Percentiles rank a stretch among this genome's conserved stretches.
These are phyloP conservation scores for Isochrysis galbana DNA, from an alignment of 78 protist genomes.

Conservation along the genomic window DNA sequence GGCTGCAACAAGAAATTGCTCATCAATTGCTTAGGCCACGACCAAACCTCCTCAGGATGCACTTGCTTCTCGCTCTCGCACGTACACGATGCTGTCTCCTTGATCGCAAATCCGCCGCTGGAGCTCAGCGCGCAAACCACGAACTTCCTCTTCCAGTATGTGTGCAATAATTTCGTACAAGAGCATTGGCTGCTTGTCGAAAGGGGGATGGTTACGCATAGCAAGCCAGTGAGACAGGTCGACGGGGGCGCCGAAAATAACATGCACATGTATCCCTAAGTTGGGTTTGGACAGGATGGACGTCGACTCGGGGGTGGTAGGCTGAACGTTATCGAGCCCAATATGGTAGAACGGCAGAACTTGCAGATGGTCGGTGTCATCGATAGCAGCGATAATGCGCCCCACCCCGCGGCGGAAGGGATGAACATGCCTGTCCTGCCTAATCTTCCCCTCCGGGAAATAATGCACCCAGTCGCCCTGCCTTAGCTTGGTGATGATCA, in stretches of 20 bases:
- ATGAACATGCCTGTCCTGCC: neutral
- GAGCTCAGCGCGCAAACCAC: neutral
- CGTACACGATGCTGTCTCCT: too few species aligned
- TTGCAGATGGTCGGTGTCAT: neutral
- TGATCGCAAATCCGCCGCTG: neutral
- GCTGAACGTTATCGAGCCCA: neutral
- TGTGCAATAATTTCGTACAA: neutral
- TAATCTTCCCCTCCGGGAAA: constrained; percentile 1
- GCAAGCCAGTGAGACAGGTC: neutral
- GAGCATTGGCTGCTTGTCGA: neutral
- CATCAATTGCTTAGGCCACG: too few species aligned
- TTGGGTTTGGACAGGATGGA: neutral
- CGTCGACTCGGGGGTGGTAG: neutral
- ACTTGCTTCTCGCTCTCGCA: too few species aligned
- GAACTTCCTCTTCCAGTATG: constrained; percentile 11
- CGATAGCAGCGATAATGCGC: neutral
- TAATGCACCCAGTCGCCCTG: constrained; percentile 10
- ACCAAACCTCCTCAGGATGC: too few species aligned
- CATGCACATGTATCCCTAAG: neutral
- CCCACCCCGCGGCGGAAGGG: constrained; percentile 19
- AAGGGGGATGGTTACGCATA: neutral
- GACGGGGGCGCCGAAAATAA: constrained; percentile 12
- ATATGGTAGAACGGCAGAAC: neutral
- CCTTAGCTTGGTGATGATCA: neutral
- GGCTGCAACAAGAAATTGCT: too few species aligned